Evolutionary conservation across 2,329 filamentous ascomycete genomes (phyloP).

Genomic region (Colletotrichum brevisporum): DNA sequence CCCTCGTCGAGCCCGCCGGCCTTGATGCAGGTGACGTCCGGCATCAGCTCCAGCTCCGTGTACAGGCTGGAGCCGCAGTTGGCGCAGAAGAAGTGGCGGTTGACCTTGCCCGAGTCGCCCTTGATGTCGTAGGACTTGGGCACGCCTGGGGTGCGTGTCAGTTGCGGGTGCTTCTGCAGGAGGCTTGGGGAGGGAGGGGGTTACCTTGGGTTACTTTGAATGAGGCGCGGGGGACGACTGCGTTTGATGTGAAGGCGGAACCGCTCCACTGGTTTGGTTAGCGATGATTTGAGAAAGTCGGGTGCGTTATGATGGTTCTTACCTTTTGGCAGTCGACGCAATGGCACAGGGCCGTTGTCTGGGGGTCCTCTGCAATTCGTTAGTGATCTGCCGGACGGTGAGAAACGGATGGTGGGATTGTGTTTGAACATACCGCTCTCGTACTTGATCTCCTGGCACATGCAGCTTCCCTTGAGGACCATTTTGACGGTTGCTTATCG

Average conservation of each 20-base stretch:
- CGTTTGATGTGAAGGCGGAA: conserved; percentile 68
- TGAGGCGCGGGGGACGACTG: conserved; percentile 59
- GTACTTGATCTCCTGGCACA: conserved; percentile 53
- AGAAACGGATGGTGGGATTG: too few species aligned
- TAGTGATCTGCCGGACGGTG: too few species aligned
- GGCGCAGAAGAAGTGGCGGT: conserved; percentile 69
- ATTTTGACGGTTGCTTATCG: conserved; percentile 10
- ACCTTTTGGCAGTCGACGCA: conserved; percentile 70
- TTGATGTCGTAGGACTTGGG: conserved; percentile 62
- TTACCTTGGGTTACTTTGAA: conserved; percentile 66
- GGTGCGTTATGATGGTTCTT: neutral
- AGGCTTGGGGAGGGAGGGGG: rapidly evolving
- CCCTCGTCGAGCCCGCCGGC: conserved; percentile 65
- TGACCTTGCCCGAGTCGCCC: conserved; percentile 66
- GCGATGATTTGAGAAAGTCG: neutral
- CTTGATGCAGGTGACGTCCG: conserved; percentile 64
- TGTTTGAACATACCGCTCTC: conserved; percentile 49
- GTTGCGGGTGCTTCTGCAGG: too few species aligned
- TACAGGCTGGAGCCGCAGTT: conserved; percentile 66
- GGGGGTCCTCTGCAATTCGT: conserved; percentile 53
- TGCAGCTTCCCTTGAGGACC: conserved; percentile 50
- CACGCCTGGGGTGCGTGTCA: conserved; percentile 50
- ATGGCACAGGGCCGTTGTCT: conserved; percentile 64
- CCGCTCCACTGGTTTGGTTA: conserved; percentile 59
- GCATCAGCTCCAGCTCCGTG: conserved; percentile 67